phyloP scores from a whole-genome alignment of 2,329 filamentous ascomycete genomes.

The Verticillium nonalfalfae region DNA sequence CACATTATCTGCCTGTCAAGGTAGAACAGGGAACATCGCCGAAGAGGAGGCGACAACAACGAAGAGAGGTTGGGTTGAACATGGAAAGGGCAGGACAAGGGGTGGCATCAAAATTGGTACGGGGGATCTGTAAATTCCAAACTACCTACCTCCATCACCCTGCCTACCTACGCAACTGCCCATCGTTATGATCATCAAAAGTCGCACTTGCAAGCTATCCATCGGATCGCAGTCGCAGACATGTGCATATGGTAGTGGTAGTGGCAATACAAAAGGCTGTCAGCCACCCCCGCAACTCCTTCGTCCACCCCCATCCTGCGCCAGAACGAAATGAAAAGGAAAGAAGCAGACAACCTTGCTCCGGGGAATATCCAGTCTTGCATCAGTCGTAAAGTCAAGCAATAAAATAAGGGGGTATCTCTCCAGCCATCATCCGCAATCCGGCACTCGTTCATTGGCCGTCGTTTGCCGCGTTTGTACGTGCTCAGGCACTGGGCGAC shows the following conservation, averaged over 20 bases:
- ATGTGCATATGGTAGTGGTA: neutral
- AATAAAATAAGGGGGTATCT: neutral
- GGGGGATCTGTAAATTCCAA: neutral
- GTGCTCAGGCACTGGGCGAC: too few relatives aligned
- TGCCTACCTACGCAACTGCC: neutral
- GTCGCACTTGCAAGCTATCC: neutral
- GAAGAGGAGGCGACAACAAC: neutral
- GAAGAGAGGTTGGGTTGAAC: neutral
- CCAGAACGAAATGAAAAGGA: neutral
- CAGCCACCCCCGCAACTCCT: neutral
- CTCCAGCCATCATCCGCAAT: neutral
- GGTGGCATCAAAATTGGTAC: neutral
- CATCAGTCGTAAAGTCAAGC: neutral
- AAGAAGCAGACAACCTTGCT: neutral
- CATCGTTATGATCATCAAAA: neutral
- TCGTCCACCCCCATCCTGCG: neutral
- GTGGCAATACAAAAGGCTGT: neutral
- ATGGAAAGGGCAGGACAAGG: neutral
- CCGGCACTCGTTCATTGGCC: neutral
- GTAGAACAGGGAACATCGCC: neutral
- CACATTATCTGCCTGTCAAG: too few relatives aligned
- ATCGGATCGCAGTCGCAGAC: neutral
- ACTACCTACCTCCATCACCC: neutral
- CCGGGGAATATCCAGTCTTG: neutral
- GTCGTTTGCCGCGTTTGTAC: neutral